Evolutionary conservation across 345 rosid species (phyloP).

Genomic region (Acer saccharum): DNA sequence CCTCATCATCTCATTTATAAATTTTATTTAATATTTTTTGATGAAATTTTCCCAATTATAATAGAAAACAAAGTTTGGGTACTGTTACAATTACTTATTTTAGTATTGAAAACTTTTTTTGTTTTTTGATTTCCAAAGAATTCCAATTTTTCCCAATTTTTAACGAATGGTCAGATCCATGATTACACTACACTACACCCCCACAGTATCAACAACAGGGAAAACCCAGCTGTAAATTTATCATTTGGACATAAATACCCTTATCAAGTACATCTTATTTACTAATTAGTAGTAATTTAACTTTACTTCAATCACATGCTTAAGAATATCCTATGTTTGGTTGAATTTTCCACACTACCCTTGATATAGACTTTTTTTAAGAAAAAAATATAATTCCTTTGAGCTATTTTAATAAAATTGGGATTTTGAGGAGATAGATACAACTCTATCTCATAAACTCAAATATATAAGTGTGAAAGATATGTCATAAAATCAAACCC

Average conservation of each 20-base stretch:
- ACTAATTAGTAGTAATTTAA: no score
- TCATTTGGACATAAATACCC: conserved; percentile 28
- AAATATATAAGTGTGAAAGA: no score
- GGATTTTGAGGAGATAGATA: no score
- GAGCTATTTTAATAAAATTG: no score
- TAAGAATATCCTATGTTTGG: background rate
- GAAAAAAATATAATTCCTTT: no score
- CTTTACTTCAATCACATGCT: background rate
- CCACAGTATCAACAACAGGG: conserved; percentile 23
- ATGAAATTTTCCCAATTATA: no score
- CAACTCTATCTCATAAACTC: no score
- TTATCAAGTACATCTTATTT: background rate
- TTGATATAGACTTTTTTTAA: no score
- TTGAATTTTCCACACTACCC: conserved; percentile 2
- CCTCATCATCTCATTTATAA: no score
- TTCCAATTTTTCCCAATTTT: conserved; percentile 13
- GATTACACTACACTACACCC: conserved; percentile 18
- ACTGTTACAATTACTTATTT: conserved; percentile 8
- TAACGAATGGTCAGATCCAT: conserved; percentile 31
- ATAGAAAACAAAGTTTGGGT: no score
- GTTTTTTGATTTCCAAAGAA: conserved; percentile 33
- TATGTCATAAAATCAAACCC: no score
- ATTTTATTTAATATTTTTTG: no score
- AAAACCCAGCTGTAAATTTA: conserved; percentile 26
- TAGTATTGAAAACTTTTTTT: conserved; percentile 18